Conservation (phyloP, 331 rosid genomes). For the Pyrus hybrid region DNA sequence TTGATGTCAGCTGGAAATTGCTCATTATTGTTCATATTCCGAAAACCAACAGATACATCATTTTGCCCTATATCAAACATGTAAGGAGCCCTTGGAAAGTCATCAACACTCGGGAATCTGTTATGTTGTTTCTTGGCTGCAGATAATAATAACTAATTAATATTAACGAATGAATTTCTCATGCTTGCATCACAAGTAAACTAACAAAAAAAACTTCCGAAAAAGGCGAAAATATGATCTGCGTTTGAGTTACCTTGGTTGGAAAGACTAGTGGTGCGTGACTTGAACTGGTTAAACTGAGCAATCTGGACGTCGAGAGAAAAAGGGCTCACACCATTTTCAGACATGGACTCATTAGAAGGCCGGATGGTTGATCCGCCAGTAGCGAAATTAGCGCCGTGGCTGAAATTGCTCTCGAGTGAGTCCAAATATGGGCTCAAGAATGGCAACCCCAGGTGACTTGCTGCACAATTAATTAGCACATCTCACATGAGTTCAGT, state of each 20-base stretch:
- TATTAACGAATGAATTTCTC: no score
- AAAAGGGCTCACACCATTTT: conserved; percentile 54
- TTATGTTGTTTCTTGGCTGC: conserved; percentile 22
- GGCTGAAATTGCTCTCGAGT: conserved; percentile 53
- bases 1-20: conserved; percentile 29
- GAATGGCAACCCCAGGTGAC: conserved; percentile 40
- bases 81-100: conserved; percentile 59
- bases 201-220: no score
- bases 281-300: conserved; percentile 53
- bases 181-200: no score
- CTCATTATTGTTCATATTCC: conserved; percentile 17
- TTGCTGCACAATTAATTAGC: conserved; percentile 29
- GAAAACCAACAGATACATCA: conserved; percentile 49
- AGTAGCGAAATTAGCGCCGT: conserved; percentile 75
- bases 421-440: conserved; percentile 65
- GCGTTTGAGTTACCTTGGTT: conserved; percentile 22
- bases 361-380: conserved; percentile 65
- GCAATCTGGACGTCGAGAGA: conserved; percentile 52
- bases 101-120: conserved; percentile 50
- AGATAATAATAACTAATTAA: not conserved
- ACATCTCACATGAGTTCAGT: no score
- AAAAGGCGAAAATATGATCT: no score
- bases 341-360: conserved; percentile 43
- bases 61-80: conserved; percentile 79
- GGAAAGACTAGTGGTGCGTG: conserved; percentile 47